A percentile compares a stretch with the other conserved stretches of the same genome.
phyloP scores from a whole-genome alignment of 306 rosid species.

The Dryas octopetala region DNA sequence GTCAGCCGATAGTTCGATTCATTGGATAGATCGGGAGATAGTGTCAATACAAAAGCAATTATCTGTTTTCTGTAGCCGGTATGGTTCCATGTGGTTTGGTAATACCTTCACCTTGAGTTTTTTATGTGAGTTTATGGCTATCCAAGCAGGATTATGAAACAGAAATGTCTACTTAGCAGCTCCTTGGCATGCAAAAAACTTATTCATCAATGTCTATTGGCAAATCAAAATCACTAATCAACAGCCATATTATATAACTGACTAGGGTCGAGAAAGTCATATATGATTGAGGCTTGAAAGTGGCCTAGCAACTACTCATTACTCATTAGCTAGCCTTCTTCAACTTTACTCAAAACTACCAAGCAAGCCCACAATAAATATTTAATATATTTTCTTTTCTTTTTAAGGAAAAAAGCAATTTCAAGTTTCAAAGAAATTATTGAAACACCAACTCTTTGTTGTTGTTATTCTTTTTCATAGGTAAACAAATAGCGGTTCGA shows the following conservation, averaged over 20 bases:
- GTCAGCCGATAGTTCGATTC: too few species aligned
- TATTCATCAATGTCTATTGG: not conserved
- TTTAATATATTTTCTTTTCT: not conserved
- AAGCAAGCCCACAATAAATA: conserved; percentile 26
- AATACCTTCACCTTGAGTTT: too few species aligned
- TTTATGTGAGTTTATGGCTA: too few species aligned
- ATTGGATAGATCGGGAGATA: too few species aligned
- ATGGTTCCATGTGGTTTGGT: too few species aligned
- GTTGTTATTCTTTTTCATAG: conserved; percentile 4
- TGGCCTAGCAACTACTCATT: conserved; percentile 42
- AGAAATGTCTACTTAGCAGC: too few species aligned
- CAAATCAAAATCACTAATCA: conserved; percentile 10
- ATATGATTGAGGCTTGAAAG: conserved; percentile 31
- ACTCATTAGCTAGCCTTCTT: conserved; percentile 40
- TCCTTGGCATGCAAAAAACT: not conserved
- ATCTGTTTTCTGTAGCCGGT: too few species aligned
- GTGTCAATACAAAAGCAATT: too few species aligned
- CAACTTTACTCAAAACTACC: conserved; percentile 55
- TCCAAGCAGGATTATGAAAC: too few species aligned
- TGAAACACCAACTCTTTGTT: conserved; percentile 22
- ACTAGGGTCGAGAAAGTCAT: conserved; percentile 10
- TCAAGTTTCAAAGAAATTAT: not conserved
- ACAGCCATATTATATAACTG: not conserved
- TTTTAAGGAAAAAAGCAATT: conserved; percentile 12
- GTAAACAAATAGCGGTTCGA: conserved; percentile 13